Percentiles rank a stretch among this genome's conserved stretches.
Conservation (phyloP, 78 protist genomes). For the Goniomonas avonlea region DNA sequence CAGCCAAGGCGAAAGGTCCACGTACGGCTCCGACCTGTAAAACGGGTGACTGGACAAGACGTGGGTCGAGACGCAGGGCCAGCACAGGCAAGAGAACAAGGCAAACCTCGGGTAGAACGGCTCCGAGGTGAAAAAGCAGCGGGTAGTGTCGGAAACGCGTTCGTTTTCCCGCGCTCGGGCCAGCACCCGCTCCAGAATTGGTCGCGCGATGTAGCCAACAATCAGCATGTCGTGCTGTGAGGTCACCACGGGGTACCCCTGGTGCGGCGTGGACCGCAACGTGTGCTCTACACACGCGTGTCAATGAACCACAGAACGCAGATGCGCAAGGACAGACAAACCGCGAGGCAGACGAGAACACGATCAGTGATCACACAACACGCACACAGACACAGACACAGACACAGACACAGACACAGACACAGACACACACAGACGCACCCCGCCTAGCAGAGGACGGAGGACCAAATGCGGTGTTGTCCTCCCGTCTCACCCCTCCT, state of each 20-base stretch:
- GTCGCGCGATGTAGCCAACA: background rate
- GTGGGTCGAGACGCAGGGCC: background rate
- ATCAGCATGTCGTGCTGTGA: background rate
- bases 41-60: background rate
- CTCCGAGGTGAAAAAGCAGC: background rate
- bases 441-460: too few species aligned
- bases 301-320: too few species aligned
- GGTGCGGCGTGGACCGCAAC: background rate
- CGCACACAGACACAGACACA: too few species aligned
- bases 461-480: too few species aligned
- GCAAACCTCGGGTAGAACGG: background rate
- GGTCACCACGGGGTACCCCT: conserved; percentile 9
- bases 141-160: background rate
- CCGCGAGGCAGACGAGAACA: too few species aligned
- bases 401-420: too few species aligned
- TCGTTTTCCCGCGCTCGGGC: background rate
- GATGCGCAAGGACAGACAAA: too few species aligned
- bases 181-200: background rate
- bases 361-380: too few species aligned
- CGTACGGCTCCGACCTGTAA: background rate
- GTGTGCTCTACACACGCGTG: background rate
- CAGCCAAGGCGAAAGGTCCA: conserved; percentile 13
- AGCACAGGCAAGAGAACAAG: background rate
- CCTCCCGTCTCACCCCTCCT: too few species aligned
- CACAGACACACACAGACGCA: too few species aligned